Evolutionary conservation across 1,284 basidiomycete genomes (phyloP).

Genomic region (Pseudozyma tsukubaensis): DNA sequence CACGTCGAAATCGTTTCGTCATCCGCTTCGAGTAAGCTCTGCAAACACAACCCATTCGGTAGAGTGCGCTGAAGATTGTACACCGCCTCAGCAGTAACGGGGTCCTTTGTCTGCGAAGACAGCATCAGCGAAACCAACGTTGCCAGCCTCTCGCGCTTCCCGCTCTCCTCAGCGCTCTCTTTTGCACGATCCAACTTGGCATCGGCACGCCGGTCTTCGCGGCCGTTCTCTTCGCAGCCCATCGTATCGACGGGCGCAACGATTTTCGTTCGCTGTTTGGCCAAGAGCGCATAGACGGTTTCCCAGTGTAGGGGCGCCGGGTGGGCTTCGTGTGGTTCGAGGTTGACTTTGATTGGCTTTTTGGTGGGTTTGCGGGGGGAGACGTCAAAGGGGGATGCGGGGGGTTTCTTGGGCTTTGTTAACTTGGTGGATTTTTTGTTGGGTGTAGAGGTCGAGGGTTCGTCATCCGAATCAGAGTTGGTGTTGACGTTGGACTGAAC

Average conservation of each 20-base stretch:
- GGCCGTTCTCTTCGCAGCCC: slow-evolving; percentile 67
- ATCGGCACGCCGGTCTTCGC: slow-evolving; percentile 54
- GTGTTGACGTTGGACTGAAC: background rate
- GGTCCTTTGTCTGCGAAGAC: slow-evolving; percentile 84
- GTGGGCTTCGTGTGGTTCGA: slow-evolving; percentile 55
- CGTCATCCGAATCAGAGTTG: background rate
- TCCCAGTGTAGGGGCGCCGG: slow-evolving; percentile 60
- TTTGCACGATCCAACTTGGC: slow-evolving; percentile 23
- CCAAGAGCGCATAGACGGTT: slow-evolving; percentile 45
- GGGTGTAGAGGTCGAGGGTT: background rate
- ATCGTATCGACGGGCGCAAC: slow-evolving; percentile 68
- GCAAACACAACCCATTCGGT: slow-evolving; percentile 81
- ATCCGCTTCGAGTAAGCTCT: slow-evolving; percentile 78
- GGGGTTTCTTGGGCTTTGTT: slow-evolving; percentile 20
- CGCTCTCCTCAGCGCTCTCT: slow-evolving; percentile 46
- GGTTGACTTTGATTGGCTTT: slow-evolving; percentile 64
- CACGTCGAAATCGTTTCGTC: slow-evolving; percentile 77
- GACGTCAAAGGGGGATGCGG: slow-evolving; percentile 37
- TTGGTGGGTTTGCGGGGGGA: slow-evolving; percentile 51
- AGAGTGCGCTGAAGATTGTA: slow-evolving; percentile 79
- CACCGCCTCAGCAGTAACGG: slow-evolving; percentile 81
- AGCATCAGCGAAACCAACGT: slow-evolving; percentile 94
- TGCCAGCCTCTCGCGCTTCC: slow-evolving; percentile 80
- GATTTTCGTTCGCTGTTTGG: slow-evolving; percentile 55
- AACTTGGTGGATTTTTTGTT: slow-evolving; percentile 5